Percentiles rank a stretch among this genome's conserved stretches.
These are phyloP conservation scores for Vigna radiata DNA, from an alignment of 306 rosid species.

Conservation along the genomic window DNA sequence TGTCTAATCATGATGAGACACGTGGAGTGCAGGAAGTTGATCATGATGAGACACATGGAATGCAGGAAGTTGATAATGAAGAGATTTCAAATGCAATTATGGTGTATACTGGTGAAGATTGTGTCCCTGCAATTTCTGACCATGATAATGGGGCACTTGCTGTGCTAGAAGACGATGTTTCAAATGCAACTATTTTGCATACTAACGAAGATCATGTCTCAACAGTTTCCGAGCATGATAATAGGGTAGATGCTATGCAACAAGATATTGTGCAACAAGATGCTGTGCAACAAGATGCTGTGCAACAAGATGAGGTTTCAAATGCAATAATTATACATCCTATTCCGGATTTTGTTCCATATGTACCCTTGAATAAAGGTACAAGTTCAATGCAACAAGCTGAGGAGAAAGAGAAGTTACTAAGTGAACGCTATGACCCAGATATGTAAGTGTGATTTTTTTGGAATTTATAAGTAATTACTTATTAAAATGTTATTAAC, in stretches of 20 bases:
- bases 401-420: constrained; percentile 65
- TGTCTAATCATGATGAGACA: constrained; percentile 48
- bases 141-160: constrained; percentile 34
- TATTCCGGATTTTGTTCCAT: constrained; percentile 58
- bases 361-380: constrained; percentile 47
- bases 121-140: constrained; percentile 57
- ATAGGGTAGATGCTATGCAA: background rate
- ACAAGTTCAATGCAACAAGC: background rate
- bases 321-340: constrained; percentile 51
- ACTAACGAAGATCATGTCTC: constrained; percentile 60
- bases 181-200: constrained; percentile 49
- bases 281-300: background rate
- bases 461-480: too few species aligned
- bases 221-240: constrained; percentile 54
- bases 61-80: constrained; percentile 49
- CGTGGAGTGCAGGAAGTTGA: constrained; percentile 30
- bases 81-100: constrained; percentile 53
- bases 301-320: constrained; percentile 44
- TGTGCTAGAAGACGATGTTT: constrained; percentile 59
- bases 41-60: constrained; percentile 11
- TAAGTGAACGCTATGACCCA: constrained; percentile 63
- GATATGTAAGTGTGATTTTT: constrained; percentile 59
- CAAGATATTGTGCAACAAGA: background rate
- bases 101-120: constrained; percentile 56
- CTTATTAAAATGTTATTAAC: too few species aligned